Evolutionary conservation across 306 rosid genomes (phyloP), one percentile per base, ranked within the genome.

Genomic region (peach (Prunus persica)): DNA sequence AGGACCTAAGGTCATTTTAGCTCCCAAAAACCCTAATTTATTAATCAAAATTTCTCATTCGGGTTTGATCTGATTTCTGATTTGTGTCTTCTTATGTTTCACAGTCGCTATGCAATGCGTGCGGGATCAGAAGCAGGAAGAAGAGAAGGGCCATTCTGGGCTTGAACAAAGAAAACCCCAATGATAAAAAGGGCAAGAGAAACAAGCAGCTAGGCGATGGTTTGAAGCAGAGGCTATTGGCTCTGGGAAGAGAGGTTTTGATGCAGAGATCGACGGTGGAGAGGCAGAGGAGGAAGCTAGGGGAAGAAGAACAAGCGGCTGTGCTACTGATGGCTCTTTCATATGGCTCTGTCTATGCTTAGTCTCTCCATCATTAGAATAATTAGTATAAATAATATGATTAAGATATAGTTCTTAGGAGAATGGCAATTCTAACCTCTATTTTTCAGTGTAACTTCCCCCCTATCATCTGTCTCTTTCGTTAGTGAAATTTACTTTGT

Each of bases 41-140:
- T 2, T 0, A 19, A 28, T 47, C 27, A 0, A n/a, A 7, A 43
- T 30, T 15, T 1, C 18, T 22, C 15, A 24, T 6, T 43, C 18
- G 52, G 51, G 46, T 45, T 52, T 43, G 62, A 83, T 81, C 70
- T 54, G 32, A 32, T 12, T 34, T 63, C 7, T 52, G 27, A 16
- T 43, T 22, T 30, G 22, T 56, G 28, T 54, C 20, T 30, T 2
- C 12, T 52, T 18, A 27, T 78, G 57, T 67, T 76, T 61, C 20
- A 1, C 91, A 96, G 99, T 96, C 99, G 0, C 85, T 96, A 0
- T 96, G 99, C 65, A 96, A 96, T 84, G 99, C 98, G 0, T 96
- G 99, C 19, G 98, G 98, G 86, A 96, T 96, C 90, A 93, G 98
- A 72, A 96, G 98, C 88, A 69, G 99, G 84, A 96, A 96, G 91